Conservation (phyloP, 2,329 filamentous ascomycete species). For the Metarhizium anisopliae region DNA sequence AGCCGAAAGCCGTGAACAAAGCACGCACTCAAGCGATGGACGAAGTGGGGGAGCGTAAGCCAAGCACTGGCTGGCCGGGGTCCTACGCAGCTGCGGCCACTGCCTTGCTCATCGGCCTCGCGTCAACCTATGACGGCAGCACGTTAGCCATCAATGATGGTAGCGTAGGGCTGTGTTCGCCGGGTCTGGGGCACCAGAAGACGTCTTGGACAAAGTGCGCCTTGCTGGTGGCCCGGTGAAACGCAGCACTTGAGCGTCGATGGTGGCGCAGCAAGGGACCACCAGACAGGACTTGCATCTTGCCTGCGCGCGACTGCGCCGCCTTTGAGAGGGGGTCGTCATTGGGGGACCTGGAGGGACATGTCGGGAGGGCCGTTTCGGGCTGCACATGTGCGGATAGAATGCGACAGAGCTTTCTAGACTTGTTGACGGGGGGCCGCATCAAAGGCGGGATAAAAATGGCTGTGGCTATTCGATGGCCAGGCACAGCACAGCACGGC, state of each 20-base stretch:
- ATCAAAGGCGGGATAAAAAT: too few species aligned
- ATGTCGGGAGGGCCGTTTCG: too few species aligned
- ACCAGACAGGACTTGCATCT: not conserved
- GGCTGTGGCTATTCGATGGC: too few species aligned
- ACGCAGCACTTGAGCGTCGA: not conserved
- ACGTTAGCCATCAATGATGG: not conserved
- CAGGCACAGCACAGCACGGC: too few species aligned
- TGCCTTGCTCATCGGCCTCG: not conserved
- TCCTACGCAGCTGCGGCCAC: not conserved
- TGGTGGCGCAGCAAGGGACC: conserved; percentile 3
- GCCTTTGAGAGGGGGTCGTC: too few species aligned
- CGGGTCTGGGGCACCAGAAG: too few species aligned
- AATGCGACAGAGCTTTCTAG: too few species aligned
- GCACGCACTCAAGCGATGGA: not conserved
- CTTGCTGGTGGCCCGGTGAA: not conserved
- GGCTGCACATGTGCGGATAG: too few species aligned
- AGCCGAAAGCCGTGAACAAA: not conserved
- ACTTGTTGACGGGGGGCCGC: too few species aligned
- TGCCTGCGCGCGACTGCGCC: not conserved
- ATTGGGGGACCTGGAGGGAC: too few species aligned
- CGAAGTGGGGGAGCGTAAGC: not conserved
- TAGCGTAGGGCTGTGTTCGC: too few species aligned
- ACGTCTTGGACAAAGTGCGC: not conserved
- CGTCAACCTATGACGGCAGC: not conserved
- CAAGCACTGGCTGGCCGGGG: not conserved